Percentiles rank a stretch among this genome's conserved stretches.
Evolutionary conservation across 2,329 filamentous ascomycete genomes (phyloP).

Genomic region (Alternaria atra): DNA sequence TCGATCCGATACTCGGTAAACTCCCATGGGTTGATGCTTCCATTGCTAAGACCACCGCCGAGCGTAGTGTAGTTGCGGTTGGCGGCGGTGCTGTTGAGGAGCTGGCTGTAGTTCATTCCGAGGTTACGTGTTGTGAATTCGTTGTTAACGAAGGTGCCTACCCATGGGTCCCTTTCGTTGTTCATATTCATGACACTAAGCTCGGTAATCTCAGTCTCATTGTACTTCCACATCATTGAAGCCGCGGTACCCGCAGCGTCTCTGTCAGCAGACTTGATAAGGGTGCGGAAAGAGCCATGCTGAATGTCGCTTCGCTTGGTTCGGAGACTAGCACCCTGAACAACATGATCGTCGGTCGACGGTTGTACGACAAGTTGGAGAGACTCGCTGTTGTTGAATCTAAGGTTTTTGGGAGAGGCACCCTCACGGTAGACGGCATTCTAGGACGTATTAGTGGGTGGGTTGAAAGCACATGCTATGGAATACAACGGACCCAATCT

Average conservation of each 20-base stretch:
- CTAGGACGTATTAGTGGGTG: slow-evolving; percentile 3
- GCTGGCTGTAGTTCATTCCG: slow-evolving; percentile 54
- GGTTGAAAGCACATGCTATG: neutral
- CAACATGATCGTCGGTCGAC: slow-evolving; percentile 50
- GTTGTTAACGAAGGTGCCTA: slow-evolving; percentile 51
- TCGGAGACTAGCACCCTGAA: slow-evolving; percentile 55
- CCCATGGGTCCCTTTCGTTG: slow-evolving; percentile 49
- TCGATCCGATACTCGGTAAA: slow-evolving; percentile 59
- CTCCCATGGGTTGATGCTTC: slow-evolving; percentile 52
- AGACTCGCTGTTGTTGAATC: slow-evolving; percentile 45
- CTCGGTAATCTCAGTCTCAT: slow-evolving; percentile 55
- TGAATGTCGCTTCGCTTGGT: slow-evolving; percentile 58
- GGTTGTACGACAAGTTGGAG: slow-evolving; percentile 50
- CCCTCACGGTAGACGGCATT: slow-evolving; percentile 57
- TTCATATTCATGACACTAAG: slow-evolving; percentile 59
- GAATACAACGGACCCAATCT: slow-evolving; percentile 47
- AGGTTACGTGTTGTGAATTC: slow-evolving; percentile 51
- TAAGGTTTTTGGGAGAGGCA: slow-evolving; percentile 53
- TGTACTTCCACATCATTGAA: slow-evolving; percentile 58
- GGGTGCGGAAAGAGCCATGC: slow-evolving; percentile 58
- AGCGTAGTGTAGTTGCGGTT: slow-evolving; percentile 53
- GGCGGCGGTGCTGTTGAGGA: slow-evolving; percentile 34
- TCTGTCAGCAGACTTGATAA: slow-evolving; percentile 53
- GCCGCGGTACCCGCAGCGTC: slow-evolving; percentile 54
- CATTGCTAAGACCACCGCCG: slow-evolving; percentile 38